Conservation (phyloP, 2,329 filamentous ascomycete species). For the Arthrobotrys iridis region DNA sequence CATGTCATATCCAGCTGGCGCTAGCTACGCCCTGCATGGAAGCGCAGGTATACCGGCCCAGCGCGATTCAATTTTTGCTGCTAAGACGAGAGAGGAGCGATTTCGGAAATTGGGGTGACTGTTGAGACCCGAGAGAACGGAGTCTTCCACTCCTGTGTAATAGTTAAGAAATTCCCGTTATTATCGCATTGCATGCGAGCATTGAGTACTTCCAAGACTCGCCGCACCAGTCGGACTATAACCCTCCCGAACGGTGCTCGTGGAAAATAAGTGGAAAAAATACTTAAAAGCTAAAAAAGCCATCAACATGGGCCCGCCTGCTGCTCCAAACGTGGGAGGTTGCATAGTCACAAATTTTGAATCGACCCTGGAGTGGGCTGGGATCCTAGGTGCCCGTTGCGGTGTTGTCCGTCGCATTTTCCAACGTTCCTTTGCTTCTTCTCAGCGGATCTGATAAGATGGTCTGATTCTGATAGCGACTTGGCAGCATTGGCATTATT, state of each 20-base stretch:
- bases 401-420: slow-evolving; percentile 22
- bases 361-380: too few relatives aligned
- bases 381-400: slow-evolving; percentile 18
- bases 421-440: slow-evolving; percentile 31
- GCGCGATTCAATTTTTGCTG: slow-evolving; percentile 1
- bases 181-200: slow-evolving; percentile 6
- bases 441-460: slow-evolving; percentile 54
- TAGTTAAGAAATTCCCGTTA: slow-evolving; percentile 16
- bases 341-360: slow-evolving; percentile 26
- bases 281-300: slow-evolving; percentile 14
- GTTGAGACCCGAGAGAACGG: slow-evolving; percentile 15
- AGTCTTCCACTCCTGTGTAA: slow-evolving; percentile 17
- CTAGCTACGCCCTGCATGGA: slow-evolving; percentile 23
- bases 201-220: slow-evolving; percentile 15
- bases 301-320: slow-evolving; percentile 14
- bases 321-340: slow-evolving; percentile 44
- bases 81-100: slow-evolving; percentile 43
- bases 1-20: slow-evolving; percentile 6
- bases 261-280: slow-evolving; percentile 18
- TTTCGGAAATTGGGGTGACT: slow-evolving; percentile 48
- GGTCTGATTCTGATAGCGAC: slow-evolving; percentile 43
- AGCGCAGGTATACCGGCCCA: slow-evolving; percentile 11
- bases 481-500: slow-evolving; percentile 51
- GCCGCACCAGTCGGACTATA: slow-evolving; percentile 15
- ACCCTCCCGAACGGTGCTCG: slow-evolving; percentile 13